Evolutionary conservation across 305 asterid genomes (phyloP), one percentile per base, ranked within the genome.

Genomic region (Fraxinus sp.): DNA sequence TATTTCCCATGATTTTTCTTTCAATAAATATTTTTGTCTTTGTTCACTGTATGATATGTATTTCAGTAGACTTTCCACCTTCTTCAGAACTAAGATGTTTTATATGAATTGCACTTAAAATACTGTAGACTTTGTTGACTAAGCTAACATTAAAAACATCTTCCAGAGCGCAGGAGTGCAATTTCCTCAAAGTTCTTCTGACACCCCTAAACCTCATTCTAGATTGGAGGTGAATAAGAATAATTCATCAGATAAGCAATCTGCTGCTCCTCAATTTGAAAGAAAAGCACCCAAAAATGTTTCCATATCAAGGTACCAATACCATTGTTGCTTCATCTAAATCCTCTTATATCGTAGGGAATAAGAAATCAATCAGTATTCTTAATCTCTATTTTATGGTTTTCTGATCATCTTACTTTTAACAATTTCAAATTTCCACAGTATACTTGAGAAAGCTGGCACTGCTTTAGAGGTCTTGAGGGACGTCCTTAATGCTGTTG

Each of bases 151-250:
- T n/a, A 9, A 36, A 28, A 57, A 28, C 52, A 43, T 80, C 41
- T 86, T 86, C 78, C 97, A 96, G 99, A 93, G 89, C 91, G 95
- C 97, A 77, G 99, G 99, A 80, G 97, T 96, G 80, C 87, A 96
- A 88, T 96, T 96, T 86, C 90, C 97, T 80, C 92, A 88, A 91
- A 91, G 93, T 87, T 88, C 93, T 59, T 85, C 26, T 66, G 89
- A 79, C 28, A 77, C 83, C 73, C 86, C 90, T 81, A 90, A 84
- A 59, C 88, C 89, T 82, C 87, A 86, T 43, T 87, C 92, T 35
- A 77, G 86, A 32, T 26, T 89, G 43, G 86, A 86, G 39, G 86
- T 78, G 84, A 89, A 77, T 81, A 89, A 85, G 84, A 68, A 83
- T 75, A 89, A 78, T 80, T 85, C 89, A 83, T 85, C 88, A 62